phyloP scores from a whole-genome alignment of 2,329 filamentous ascomycete species.

The Diaporthe sp. region DNA sequence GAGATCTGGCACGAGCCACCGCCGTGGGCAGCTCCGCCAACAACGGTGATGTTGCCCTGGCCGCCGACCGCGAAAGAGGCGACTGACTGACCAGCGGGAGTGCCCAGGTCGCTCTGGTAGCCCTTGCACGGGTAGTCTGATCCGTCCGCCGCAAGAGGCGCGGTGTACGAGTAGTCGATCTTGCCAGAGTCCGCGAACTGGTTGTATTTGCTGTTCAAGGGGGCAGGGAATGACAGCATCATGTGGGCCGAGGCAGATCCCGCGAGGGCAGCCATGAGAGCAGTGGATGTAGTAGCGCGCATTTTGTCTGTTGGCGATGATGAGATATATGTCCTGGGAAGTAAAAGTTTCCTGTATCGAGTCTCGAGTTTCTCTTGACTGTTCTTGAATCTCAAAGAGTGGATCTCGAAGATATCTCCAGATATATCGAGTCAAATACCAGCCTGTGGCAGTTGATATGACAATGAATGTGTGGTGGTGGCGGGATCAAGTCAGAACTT shows the following conservation, averaged over 20 bases:
- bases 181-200: conserved; percentile 57
- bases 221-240: conserved; percentile 67
- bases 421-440: conserved; percentile 30
- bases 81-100: conserved; percentile 64
- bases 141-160: conserved; percentile 72
- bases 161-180: conserved; percentile 80
- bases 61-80: conserved; percentile 74
- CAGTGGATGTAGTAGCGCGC: conserved; percentile 41
- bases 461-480: conserved; percentile 26
- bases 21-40: conserved; percentile 73
- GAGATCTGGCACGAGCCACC: conserved; percentile 85
- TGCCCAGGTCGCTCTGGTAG: conserved; percentile 64
- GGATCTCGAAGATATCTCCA: background rate
- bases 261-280: conserved; percentile 58
- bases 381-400: conserved; percentile 21
- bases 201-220: conserved; percentile 68
- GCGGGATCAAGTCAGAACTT: conserved; percentile 11
- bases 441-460: conserved; percentile 30
- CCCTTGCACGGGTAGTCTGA: conserved; percentile 85
- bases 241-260: conserved; percentile 67
- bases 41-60: conserved; percentile 74
- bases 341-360: conserved; percentile 7
- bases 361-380: conserved; percentile 7
- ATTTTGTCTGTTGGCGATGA: background rate
- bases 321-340: conserved; percentile 4